A percentile compares a stretch with the other conserved stretches of the same genome.
Evolutionary conservation across 805 yeast species (phyloP).

Genomic region (Candida alai): DNA sequence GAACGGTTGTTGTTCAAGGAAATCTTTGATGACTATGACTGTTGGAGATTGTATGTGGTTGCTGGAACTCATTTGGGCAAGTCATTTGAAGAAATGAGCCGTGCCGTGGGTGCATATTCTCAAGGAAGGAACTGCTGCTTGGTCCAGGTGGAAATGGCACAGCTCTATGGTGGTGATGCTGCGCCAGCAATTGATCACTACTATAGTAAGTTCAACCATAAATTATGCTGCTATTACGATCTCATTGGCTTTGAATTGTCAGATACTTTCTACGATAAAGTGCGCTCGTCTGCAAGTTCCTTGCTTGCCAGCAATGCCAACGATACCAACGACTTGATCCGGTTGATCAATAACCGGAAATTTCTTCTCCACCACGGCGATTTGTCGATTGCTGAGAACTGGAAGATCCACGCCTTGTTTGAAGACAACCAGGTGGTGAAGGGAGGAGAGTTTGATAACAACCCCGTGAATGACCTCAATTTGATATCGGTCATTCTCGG

Average conservation of each 20-base stretch:
- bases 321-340: constrained; percentile 16
- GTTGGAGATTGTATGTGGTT: constrained; percentile 58
- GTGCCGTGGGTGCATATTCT: constrained; percentile 8
- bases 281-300: constrained; percentile 19
- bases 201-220: constrained; percentile 44
- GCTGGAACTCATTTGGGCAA: constrained; percentile 38
- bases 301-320: constrained; percentile 5
- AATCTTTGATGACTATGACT: constrained; percentile 68
- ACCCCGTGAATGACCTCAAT: constrained; percentile 63
- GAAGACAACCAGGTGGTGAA: constrained; percentile 26
- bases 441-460: constrained; percentile 60
- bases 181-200: constrained; percentile 35
- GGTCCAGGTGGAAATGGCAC: constrained; percentile 23
- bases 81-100: constrained; percentile 26
- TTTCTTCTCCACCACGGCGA: constrained; percentile 23
- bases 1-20: constrained; percentile 40
- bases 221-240: constrained; percentile 66
- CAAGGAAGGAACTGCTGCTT: constrained; percentile 27
- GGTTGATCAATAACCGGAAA: constrained; percentile 44
- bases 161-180: constrained; percentile 19
- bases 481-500: constrained; percentile 45
- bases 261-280: constrained; percentile 13
- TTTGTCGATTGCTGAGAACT: constrained; percentile 10
- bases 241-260: constrained; percentile 30
- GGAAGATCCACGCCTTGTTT: constrained; percentile 21